A percentile compares a stretch with the other conserved stretches of the same genome.
These are phyloP conservation scores for Penicillium egyptiacum DNA, from an alignment of 495 filamentous ascomycete species.

Conservation along the genomic window DNA sequence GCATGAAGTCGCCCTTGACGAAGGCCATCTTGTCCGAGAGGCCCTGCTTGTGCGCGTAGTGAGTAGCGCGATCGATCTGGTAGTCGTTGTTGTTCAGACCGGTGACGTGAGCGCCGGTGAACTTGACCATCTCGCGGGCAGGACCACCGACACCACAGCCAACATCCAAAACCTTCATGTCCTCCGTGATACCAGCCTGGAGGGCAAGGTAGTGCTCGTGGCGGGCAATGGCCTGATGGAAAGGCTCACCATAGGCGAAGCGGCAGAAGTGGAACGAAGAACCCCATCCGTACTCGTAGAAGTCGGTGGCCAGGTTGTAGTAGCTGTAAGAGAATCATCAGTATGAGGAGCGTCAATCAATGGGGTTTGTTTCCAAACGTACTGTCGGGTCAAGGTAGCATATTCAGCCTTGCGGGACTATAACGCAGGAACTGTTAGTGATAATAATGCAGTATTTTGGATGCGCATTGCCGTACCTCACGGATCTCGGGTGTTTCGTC, in stretches of 20 bases:
- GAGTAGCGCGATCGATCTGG: slow-evolving; percentile 92
- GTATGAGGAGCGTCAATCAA: slow-evolving; percentile 8
- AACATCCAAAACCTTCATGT: slow-evolving; percentile 92
- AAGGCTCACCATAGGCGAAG: slow-evolving; percentile 83
- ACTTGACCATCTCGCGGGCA: slow-evolving; percentile 96
- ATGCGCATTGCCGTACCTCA: slow-evolving; percentile 53
- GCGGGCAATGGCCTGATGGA: slow-evolving; percentile 90
- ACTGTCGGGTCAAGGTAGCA: slow-evolving; percentile 93
- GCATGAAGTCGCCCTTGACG: slow-evolving; percentile 98
- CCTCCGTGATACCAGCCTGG: slow-evolving; percentile 79
- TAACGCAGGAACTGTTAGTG: slow-evolving; percentile 13
- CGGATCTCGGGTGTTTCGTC: slow-evolving; percentile 80
- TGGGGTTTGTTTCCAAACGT: slow-evolving; percentile 37
- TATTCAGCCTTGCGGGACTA: slow-evolving; percentile 86
- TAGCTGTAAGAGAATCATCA: slow-evolving; percentile 58
- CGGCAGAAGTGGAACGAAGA: slow-evolving; percentile 98
- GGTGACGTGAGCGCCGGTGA: slow-evolving; percentile 84
- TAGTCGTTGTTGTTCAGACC: slow-evolving; percentile 99
- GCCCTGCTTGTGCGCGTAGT: slow-evolving; percentile 79
- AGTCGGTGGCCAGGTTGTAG: slow-evolving; percentile 96
- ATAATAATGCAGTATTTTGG: background rate
- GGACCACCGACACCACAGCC: slow-evolving; percentile 97
- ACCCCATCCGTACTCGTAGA: slow-evolving; percentile 98
- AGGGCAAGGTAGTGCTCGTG: slow-evolving; percentile 98
- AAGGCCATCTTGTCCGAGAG: slow-evolving; percentile 80